These are phyloP conservation scores for Termitomyces sp. DNA, from an alignment of 768 basidiomycete species.

Conservation along the genomic window DNA sequence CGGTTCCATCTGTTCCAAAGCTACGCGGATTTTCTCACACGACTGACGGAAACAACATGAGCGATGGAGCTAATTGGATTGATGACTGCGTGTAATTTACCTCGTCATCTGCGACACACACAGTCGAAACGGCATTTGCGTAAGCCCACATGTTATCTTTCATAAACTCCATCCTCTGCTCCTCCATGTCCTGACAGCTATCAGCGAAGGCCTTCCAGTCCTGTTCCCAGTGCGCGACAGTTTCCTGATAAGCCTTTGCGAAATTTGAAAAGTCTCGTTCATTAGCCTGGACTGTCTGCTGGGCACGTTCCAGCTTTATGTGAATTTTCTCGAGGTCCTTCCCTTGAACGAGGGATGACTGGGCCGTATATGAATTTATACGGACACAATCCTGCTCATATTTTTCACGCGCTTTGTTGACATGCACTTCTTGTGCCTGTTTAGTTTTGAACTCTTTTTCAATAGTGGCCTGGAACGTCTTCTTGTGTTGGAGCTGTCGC, in stretches of 20 bases:
- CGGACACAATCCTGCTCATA: slow-evolving; percentile 90
- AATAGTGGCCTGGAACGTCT: slow-evolving; percentile 63
- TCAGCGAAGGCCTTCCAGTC: slow-evolving; percentile 96
- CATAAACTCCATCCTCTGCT: slow-evolving; percentile 89
- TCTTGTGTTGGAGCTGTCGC: slow-evolving; percentile 69
- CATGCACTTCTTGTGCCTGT: slow-evolving; percentile 79
- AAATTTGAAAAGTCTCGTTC: slow-evolving; percentile 93
- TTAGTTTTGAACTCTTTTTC: slow-evolving; percentile 92
- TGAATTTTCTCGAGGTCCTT: slow-evolving; percentile 89
- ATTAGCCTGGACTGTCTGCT: slow-evolving; percentile 85
- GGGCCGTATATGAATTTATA: slow-evolving; percentile 92
- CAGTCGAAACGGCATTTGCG: slow-evolving; percentile 93
- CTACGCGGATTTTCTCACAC: slow-evolving; percentile 82
- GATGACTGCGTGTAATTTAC: slow-evolving; percentile 33
- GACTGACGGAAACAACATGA: slow-evolving; percentile 44
- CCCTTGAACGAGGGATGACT: slow-evolving; percentile 86
- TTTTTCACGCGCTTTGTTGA: slow-evolving; percentile 85
- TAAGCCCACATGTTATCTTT: slow-evolving; percentile 96
- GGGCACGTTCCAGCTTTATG: slow-evolving; percentile 82
- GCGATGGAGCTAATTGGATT: not conserved
- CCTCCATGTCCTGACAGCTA: slow-evolving; percentile 91
- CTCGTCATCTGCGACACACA: slow-evolving; percentile 95
- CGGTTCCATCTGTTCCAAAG: slow-evolving; percentile 85
- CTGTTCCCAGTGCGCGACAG: slow-evolving; percentile 80
- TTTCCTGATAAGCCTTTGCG: slow-evolving; percentile 72